These are phyloP conservation scores for Solidago caesia DNA, from an alignment of 129 eudicot genomes.

Conservation along the genomic window DNA sequence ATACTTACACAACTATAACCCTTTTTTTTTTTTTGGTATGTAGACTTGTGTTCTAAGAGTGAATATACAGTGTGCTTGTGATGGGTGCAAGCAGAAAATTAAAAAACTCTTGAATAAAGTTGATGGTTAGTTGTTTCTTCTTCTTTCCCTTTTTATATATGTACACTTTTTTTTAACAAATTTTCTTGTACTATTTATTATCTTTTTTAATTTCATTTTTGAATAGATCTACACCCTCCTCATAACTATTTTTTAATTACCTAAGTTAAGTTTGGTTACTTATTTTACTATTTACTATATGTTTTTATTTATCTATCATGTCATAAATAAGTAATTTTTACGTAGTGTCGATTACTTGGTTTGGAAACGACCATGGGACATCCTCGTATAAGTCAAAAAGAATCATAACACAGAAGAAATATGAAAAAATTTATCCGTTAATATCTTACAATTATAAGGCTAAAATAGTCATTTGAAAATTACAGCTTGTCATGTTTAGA, in stretches of 20 bases:
- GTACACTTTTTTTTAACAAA: no score
- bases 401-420: no score
- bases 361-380: no score
- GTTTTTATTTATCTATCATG: no score
- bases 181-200: neutral
- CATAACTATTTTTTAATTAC: no score
- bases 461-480: neutral
- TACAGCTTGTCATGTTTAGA: neutral
- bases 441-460: neutral
- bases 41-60: constrained; percentile 78
- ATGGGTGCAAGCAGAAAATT: constrained; percentile 82
- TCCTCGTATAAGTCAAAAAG: no score
- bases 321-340: no score
- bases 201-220: neutral
- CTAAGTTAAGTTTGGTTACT: no score
- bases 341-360: no score
- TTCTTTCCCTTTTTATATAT: neutral
- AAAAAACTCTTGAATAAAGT: constrained; percentile 64
- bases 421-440: neutral
- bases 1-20: neutral
- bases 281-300: no score
- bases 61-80: constrained; percentile 71
- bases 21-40: constrained; percentile 14
- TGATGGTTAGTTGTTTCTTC: constrained; percentile 51
- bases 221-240: no score